phyloP scores from a whole-genome alignment of 2,329 filamentous ascomycete genomes.

The Fusarium chuoi region DNA sequence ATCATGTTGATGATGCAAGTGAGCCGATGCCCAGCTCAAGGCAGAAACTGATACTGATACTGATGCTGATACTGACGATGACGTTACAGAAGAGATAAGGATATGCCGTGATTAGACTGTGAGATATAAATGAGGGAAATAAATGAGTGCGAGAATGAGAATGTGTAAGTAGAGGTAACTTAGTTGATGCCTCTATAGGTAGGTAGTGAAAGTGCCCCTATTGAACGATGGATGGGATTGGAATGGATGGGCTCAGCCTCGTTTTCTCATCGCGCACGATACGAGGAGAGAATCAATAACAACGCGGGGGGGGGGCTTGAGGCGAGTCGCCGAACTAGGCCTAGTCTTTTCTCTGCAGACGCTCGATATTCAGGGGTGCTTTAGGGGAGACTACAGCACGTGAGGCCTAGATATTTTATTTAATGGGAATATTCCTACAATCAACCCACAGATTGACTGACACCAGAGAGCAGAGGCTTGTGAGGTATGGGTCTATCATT shows the following conservation, averaged over 20 bases:
- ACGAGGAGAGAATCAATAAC: slow-evolving; percentile 28
- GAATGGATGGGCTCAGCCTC: slow-evolving; percentile 25
- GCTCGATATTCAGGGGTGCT: slow-evolving; percentile 13
- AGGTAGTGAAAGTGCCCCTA: slow-evolving; percentile 17
- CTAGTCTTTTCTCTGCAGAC: slow-evolving; percentile 4
- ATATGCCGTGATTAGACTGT: background rate
- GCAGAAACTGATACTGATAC: background rate
- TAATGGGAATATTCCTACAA: background rate
- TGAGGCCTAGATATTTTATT: slow-evolving; percentile 10
- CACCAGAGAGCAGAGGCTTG: background rate
- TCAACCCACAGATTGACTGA: background rate
- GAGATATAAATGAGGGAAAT: background rate
- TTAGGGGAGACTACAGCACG: slow-evolving; percentile 9
- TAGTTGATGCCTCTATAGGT: background rate
- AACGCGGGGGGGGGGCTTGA: slow-evolving; percentile 17
- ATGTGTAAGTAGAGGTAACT: background rate
- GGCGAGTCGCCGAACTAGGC: slow-evolving; percentile 14
- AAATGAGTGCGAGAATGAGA: background rate
- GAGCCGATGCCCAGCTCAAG: slow-evolving; percentile 14
- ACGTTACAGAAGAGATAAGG: slow-evolving; percentile 7
- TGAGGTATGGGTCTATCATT: background rate
- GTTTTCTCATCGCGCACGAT: slow-evolving; percentile 15
- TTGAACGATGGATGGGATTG: slow-evolving; percentile 5
- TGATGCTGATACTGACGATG: slow-evolving; percentile 11
- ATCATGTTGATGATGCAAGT: slow-evolving; percentile 16